A percentile compares a stretch with the other conserved stretches of the same genome.
phyloP scores from a whole-genome alignment of 2,329 filamentous ascomycete species.

The Chaetomium sp. region DNA sequence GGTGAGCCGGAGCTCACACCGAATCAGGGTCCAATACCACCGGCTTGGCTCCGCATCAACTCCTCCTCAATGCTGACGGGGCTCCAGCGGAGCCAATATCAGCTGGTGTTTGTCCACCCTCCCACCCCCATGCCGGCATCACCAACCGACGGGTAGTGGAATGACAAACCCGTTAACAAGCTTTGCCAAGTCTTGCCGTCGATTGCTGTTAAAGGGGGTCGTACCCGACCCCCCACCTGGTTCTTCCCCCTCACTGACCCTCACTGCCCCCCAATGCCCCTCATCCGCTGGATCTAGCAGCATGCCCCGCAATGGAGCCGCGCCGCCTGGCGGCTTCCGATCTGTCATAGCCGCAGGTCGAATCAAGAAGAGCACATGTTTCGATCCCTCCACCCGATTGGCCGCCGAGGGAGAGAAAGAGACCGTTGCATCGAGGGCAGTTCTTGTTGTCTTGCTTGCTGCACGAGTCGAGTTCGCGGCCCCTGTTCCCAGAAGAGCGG shows the following conservation, averaged over 20 bases:
- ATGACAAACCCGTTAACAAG: slow-evolving; percentile 2
- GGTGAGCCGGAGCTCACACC: neutral
- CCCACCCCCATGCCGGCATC: neutral
- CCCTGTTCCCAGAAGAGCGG: slow-evolving; percentile 9
- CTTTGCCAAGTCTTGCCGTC: slow-evolving; percentile 14
- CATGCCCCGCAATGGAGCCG: slow-evolving; percentile 23
- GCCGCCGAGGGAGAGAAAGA: neutral
- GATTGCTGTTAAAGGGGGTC: neutral
- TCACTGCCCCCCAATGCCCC: slow-evolving; percentile 12
- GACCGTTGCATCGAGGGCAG: slow-evolving; percentile 3
- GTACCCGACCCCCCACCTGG: neutral
- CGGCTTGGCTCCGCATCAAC: neutral
- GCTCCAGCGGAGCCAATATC: neutral
- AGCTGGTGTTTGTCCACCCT: neutral
- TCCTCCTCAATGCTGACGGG: neutral
- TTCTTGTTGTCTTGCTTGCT: neutral
- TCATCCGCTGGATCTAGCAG: slow-evolving; percentile 7
- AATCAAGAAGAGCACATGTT: slow-evolving; percentile 32
- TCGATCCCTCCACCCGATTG: slow-evolving; percentile 30
- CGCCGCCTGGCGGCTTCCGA: neutral
- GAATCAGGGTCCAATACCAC: neutral
- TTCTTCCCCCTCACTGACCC: neutral
- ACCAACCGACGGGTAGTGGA: neutral
- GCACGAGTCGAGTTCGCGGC: neutral
- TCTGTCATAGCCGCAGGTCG: slow-evolving; percentile 27